A percentile compares a stretch with the other conserved stretches of the same genome.
These are phyloP conservation scores for Yamagishiella unicocca DNA, from an alignment of 139 green algal genomes.

Conservation along the genomic window DNA sequence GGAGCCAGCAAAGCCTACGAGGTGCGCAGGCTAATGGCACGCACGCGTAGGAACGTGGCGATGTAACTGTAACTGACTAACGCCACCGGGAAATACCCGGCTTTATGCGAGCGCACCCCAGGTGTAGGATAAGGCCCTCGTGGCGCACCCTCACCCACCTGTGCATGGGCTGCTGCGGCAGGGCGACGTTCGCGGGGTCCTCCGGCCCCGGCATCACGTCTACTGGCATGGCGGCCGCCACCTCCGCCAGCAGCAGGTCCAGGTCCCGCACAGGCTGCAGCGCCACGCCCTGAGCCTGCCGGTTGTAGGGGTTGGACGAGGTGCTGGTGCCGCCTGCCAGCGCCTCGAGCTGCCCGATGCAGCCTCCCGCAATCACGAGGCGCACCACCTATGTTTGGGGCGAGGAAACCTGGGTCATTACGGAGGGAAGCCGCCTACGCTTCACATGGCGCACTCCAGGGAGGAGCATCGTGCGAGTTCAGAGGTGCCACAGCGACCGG, in stretches of 20 bases:
- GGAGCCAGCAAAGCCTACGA: too few species aligned
- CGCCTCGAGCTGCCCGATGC: conserved; percentile 62
- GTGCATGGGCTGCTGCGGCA: conserved; percentile 98
- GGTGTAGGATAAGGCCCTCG: too few species aligned
- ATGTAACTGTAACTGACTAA: too few species aligned
- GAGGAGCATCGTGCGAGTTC: too few species aligned
- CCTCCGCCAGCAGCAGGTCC: conserved; percentile 79
- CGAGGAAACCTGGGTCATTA: too few species aligned
- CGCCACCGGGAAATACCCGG: too few species aligned
- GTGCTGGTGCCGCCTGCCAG: conserved; percentile 57
- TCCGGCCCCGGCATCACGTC: conserved; percentile 95
- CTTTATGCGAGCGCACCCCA: too few species aligned
- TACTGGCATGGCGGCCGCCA: conserved; percentile 85
- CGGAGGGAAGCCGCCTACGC: too few species aligned
- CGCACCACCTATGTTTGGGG: conserved; percentile 69
- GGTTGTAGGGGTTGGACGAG: neutral
- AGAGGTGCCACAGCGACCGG: too few species aligned
- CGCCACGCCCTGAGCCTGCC: neutral
- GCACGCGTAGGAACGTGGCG: too few species aligned
- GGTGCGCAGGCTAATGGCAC: too few species aligned
- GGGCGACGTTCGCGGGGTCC: conserved; percentile 92
- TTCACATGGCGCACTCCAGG: too few species aligned
- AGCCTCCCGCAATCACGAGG: conserved; percentile 80
- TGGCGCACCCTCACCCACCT: conserved; percentile 36
- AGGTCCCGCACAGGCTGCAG: conserved; percentile 67